phyloP scores from a whole-genome alignment of 768 basidiomycete species.

The Leccinum subgranulosum region DNA sequence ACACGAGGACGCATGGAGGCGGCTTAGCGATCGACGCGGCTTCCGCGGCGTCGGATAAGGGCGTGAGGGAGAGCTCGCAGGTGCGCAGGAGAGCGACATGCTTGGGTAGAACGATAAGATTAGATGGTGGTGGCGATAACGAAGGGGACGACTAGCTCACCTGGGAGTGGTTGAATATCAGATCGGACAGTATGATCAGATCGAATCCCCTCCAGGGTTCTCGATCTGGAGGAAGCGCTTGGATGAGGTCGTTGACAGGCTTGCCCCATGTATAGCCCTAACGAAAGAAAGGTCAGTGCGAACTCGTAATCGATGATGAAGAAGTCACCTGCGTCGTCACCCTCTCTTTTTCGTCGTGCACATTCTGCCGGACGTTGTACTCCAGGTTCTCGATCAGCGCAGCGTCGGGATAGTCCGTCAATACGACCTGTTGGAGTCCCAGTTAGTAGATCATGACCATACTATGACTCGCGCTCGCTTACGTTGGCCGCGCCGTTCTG shows the following conservation, averaged over 20 bases:
- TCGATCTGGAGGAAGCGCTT: constrained; percentile 15
- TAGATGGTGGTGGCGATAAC: neutral
- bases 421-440: constrained; percentile 52
- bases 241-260: constrained; percentile 36
- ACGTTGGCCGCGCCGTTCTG: constrained; percentile 72
- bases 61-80: constrained; percentile 47
- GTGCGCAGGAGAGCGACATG: constrained; percentile 79
- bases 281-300: neutral
- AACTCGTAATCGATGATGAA: neutral
- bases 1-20: constrained; percentile 61
- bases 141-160: constrained; percentile 36
- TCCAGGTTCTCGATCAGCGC: constrained; percentile 71
- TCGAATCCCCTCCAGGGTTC: constrained; percentile 50
- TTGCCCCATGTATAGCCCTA: constrained; percentile 87
- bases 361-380: constrained; percentile 64
- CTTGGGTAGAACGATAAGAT: constrained; percentile 35
- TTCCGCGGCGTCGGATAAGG: constrained; percentile 19
- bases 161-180: constrained; percentile 94
- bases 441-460: neutral
- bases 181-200: constrained; percentile 84
- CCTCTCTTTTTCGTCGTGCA: constrained; percentile 26
- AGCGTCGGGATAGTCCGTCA: constrained; percentile 92
- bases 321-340: constrained; percentile 35
- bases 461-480: neutral
- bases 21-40: constrained; percentile 5